Conservation (phyloP, 106 monocot genomes). For the Triglochin maritima region DNA sequence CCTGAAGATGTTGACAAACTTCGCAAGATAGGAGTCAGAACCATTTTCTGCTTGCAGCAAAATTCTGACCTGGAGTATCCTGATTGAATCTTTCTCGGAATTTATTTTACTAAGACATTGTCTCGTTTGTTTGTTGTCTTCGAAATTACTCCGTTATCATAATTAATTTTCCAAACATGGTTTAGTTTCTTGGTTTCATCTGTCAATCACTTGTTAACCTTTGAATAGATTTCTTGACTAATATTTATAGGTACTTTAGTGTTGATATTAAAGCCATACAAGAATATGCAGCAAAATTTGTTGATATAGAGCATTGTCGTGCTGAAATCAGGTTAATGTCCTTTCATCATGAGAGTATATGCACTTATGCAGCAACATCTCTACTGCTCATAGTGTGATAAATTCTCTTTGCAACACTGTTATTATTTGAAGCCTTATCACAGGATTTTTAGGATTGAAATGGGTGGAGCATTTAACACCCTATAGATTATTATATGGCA, state of each 20-base stretch:
- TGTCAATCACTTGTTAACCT: neutral
- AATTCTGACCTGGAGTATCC: slow-evolving; percentile 94
- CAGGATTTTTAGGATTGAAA: too few species aligned
- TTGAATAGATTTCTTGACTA: slow-evolving; percentile 17
- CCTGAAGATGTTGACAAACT: slow-evolving; percentile 92
- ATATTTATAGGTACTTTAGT: slow-evolving; percentile 69
- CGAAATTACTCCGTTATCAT: too few species aligned
- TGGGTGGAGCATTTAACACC: too few species aligned
- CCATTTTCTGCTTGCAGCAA: slow-evolving; percentile 95
- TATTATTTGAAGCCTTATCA: too few species aligned
- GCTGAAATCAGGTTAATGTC: slow-evolving; percentile 75
- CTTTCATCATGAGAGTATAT: neutral
- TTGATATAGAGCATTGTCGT: slow-evolving; percentile 71
- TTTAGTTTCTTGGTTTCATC: too few species aligned
- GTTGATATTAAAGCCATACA: slow-evolving; percentile 82
- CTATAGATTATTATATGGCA: too few species aligned
- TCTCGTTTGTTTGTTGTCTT: neutral
- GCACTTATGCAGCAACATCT: too few species aligned
- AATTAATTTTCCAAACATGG: too few species aligned
- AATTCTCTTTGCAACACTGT: too few species aligned
- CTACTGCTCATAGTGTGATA: too few species aligned
- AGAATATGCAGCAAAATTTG: slow-evolving; percentile 52
- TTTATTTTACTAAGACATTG: neutral
- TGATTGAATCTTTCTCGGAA: slow-evolving; percentile 1
- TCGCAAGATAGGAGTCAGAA: slow-evolving; percentile 73